Conservation (phyloP, 73 alveolate genomes). For the Paramecium sonneborni region DNA sequence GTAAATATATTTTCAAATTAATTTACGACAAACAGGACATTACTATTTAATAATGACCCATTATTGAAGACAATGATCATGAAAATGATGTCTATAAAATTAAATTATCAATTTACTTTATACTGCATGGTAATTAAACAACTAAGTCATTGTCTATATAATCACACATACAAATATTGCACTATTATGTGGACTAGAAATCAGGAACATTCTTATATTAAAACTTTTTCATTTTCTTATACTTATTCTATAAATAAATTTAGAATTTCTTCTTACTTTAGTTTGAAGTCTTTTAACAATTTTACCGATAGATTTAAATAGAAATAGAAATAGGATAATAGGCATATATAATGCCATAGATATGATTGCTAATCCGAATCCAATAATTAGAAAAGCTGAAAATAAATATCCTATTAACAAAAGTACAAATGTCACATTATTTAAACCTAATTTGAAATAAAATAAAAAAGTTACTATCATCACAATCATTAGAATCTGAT, state of each 20-base stretch:
- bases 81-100: constrained; percentile 1
- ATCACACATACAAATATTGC: constrained; percentile 47
- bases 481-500: constrained; percentile 41
- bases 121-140: constrained; percentile 21
- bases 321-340: background rate
- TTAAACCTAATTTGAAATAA: background rate
- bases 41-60: constrained; percentile 1
- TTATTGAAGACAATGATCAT: constrained; percentile 7
- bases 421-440: constrained; percentile 5
- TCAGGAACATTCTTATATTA: background rate
- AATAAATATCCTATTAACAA: background rate
- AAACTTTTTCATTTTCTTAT: background rate
- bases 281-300: background rate
- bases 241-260: background rate
- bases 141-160: background rate
- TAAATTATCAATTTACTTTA: background rate
- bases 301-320: background rate
- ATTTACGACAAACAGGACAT: constrained; percentile 37
- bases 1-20: background rate
- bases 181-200: background rate
- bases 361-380: constrained; percentile 22
- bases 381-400: background rate
- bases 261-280: background rate
- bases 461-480: background rate
- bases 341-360: constrained; percentile 39